These are phyloP conservation scores for Lantana camara DNA, from an alignment of 257 asterid genomes.

Conservation along the genomic window DNA sequence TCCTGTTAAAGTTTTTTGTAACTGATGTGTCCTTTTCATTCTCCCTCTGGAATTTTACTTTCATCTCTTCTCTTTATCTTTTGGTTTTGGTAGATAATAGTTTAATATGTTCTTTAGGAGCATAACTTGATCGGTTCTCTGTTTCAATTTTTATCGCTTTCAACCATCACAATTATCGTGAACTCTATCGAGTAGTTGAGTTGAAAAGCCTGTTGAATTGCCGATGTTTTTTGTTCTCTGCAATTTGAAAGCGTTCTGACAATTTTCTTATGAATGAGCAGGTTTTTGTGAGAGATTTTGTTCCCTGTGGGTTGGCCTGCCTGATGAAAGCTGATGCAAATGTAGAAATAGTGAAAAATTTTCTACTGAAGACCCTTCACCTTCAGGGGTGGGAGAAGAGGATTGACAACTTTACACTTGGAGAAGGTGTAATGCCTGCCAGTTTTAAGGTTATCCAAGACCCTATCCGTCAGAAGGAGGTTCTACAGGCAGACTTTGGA, in stretches of 20 bases:
- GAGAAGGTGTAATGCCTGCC: conserved; percentile 69
- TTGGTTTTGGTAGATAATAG: background rate
- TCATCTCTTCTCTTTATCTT: background rate
- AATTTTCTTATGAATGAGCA: conserved; percentile 22
- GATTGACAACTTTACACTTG: conserved; percentile 60
- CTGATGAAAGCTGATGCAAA: conserved; percentile 52
- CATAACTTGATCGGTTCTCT: background rate
- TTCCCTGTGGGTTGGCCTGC: conserved; percentile 64
- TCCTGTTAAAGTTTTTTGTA: background rate
- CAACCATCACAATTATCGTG: too few species aligned
- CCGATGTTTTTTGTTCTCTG: conserved; percentile 7
- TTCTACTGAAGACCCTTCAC: conserved; percentile 62
- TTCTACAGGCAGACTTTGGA: conserved; percentile 58
- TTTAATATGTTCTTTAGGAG: background rate
- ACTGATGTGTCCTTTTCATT: background rate
- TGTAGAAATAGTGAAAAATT: conserved; percentile 53
- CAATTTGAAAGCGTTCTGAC: background rate
- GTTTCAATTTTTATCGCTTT: background rate
- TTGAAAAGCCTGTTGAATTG: conserved; percentile 2
- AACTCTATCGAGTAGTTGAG: too few species aligned
- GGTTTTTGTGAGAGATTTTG: conserved; percentile 68
- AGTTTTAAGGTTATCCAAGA: conserved; percentile 57
- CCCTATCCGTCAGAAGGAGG: conserved; percentile 42
- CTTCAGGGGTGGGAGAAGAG: conserved; percentile 70
- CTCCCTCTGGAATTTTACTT: background rate